phyloP scores from a whole-genome alignment of 2,329 filamentous ascomycete genomes.

The Nothomitra cinnamomea region DNA sequence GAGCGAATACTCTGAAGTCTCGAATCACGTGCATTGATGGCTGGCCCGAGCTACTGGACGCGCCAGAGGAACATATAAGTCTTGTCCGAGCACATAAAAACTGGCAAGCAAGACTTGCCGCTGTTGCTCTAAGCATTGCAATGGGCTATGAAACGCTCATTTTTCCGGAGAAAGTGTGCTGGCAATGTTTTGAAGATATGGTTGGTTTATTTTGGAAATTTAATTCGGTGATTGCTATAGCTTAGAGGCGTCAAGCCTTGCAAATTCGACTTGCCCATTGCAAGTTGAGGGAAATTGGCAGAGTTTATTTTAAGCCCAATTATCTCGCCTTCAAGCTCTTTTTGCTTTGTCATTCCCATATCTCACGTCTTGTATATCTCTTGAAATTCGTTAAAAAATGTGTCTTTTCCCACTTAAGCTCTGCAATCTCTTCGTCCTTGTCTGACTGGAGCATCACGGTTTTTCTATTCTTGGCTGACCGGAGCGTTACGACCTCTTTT shows the following conservation, averaged over 20 bases:
- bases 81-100: not conserved
- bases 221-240: no score
- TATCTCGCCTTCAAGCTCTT: not conserved
- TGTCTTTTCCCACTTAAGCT: no score
- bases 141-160: not conserved
- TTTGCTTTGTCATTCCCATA: not conserved
- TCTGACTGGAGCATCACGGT: not conserved
- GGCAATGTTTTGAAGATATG: not conserved
- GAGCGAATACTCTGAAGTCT: not conserved
- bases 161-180: not conserved
- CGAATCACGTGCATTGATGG: not conserved
- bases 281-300: no score
- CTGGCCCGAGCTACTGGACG: not conserved
- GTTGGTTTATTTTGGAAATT: no score
- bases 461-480: not conserved
- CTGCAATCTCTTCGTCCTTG: no score
- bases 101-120: not conserved
- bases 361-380: not conserved
- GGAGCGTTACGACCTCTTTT: not conserved
- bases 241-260: no score
- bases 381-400: not conserved
- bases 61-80: not conserved
- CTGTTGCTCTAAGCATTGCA: not conserved
- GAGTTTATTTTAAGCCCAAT: no score
- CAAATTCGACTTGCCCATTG: no score